Evolutionary conservation across 2,329 filamentous ascomycete genomes (phyloP).

Genomic region (Penicillium sp.): DNA sequence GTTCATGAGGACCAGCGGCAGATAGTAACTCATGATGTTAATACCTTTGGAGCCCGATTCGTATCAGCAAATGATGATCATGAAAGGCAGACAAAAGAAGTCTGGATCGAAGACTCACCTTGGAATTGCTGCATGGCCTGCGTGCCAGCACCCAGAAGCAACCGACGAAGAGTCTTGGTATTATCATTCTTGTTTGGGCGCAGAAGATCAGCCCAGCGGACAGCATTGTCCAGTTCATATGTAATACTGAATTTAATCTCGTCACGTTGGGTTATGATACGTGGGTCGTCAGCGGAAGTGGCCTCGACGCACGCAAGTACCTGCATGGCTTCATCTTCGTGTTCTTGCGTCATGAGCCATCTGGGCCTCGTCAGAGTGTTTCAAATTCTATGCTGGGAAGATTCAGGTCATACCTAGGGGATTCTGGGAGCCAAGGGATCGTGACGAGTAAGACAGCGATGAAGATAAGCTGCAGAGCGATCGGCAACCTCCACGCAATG

Average conservation of each 20-base stretch:
- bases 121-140: constrained; percentile 25
- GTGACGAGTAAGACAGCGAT: constrained; percentile 51
- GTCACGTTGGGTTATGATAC: constrained; percentile 46
- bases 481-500: constrained; percentile 51
- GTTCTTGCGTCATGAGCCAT: constrained; percentile 35
- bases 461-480: constrained; percentile 57
- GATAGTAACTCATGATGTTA: constrained; percentile 27
- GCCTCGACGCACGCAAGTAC: constrained; percentile 51
- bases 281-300: constrained; percentile 49
- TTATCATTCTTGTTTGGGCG: constrained; percentile 15
- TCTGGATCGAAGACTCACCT: background rate
- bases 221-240: constrained; percentile 55
- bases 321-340: constrained; percentile 50
- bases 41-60: constrained; percentile 6
- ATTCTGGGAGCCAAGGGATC: constrained; percentile 39
- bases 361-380: constrained; percentile 1
- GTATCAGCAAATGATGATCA: background rate
- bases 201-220: constrained; percentile 56
- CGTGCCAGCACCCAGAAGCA: constrained; percentile 18
- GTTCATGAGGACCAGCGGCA: constrained; percentile 47
- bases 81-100: background rate
- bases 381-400: background rate
- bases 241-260: constrained; percentile 54
- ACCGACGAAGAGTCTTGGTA: constrained; percentile 23
- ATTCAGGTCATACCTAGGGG: constrained; percentile 16